These are phyloP conservation scores for Neurospora intermedia DNA, from an alignment of 495 filamentous ascomycete genomes.

Conservation along the genomic window DNA sequence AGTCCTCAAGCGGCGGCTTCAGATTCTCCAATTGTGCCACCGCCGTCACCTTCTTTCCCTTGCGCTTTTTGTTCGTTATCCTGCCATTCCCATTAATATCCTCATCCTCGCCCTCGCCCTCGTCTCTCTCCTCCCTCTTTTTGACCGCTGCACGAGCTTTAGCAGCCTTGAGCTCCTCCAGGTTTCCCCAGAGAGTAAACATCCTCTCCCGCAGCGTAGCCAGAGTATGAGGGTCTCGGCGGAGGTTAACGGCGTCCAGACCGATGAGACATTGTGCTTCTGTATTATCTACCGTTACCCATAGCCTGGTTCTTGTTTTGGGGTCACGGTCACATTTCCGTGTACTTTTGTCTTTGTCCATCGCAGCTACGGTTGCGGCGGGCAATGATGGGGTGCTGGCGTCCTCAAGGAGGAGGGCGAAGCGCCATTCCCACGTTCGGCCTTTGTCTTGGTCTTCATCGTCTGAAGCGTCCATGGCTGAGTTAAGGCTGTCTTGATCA, in stretches of 20 bases:
- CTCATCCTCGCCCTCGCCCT: neutral
- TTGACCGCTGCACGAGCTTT: neutral
- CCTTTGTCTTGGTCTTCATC: neutral
- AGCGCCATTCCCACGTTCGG: constrained; percentile 66
- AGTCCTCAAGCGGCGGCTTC: constrained; percentile 16
- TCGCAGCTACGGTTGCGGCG: neutral
- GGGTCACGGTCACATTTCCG: constrained; percentile 1
- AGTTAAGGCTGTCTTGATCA: neutral
- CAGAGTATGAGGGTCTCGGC: constrained; percentile 34
- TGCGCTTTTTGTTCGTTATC: neutral
- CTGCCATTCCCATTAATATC: neutral
- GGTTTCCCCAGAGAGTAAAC: constrained; percentile 75
- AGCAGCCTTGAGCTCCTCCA: constrained; percentile 54
- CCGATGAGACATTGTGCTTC: constrained; percentile 56
- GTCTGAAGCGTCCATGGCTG: constrained; percentile 5
- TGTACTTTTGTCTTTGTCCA: neutral
- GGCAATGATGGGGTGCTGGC: constrained; percentile 15
- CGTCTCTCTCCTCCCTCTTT: neutral
- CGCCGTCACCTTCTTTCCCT: neutral
- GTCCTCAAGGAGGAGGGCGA: constrained; percentile 62
- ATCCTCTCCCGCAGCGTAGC: constrained; percentile 54
- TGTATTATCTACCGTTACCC: constrained; percentile 53
- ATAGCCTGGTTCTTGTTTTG: constrained; percentile 36
- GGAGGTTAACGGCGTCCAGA: constrained; percentile 59
- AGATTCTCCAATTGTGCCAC: neutral